A percentile compares a stretch with the other conserved stretches of the same genome.
These are phyloP conservation scores for Paxillus ammoniavirescens DNA, from an alignment of 768 basidiomycete species.

Conservation along the genomic window DNA sequence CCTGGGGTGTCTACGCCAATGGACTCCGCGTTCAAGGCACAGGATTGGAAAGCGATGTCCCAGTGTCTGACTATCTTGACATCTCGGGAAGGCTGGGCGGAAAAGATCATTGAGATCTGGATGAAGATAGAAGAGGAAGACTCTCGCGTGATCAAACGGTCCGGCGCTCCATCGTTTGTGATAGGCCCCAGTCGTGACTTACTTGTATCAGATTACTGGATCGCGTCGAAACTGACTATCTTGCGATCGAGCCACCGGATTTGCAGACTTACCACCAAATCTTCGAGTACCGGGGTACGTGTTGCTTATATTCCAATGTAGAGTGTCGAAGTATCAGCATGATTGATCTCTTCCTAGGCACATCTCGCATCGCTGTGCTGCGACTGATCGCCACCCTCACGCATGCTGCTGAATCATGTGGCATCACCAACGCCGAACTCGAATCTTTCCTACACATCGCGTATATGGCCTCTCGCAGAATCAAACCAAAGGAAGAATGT, in stretches of 20 bases:
- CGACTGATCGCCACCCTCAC: constrained; percentile 27
- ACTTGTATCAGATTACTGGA: constrained; percentile 13
- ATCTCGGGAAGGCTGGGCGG: constrained; percentile 26
- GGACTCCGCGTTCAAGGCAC: constrained; percentile 9
- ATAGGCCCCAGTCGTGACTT: not conserved
- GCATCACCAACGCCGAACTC: constrained; percentile 25
- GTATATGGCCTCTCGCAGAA: constrained; percentile 17
- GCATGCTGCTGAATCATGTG: constrained; percentile 12
- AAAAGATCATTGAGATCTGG: constrained; percentile 26
- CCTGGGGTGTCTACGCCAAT: constrained; percentile 22
- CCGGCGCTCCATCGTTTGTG: not conserved
- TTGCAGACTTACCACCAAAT: constrained; percentile 9
- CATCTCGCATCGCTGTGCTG: constrained; percentile 25
- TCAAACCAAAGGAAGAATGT: constrained; percentile 7
- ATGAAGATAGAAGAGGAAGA: constrained; percentile 27
- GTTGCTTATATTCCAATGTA: not conserved
- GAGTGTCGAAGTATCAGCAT: not conserved
- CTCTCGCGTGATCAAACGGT: constrained; percentile 19
- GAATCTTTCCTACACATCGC: constrained; percentile 26
- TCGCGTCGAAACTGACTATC: constrained; percentile 14
- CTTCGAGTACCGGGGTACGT: constrained; percentile 21
- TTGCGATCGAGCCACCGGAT: constrained; percentile 11
- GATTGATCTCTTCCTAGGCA: constrained; percentile 6
- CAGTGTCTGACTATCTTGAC: constrained; percentile 23
- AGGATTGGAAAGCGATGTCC: constrained; percentile 23